phyloP scores from a whole-genome alignment of 1,139 yeast genomes.

The Tardiomyces digboiensis region DNA sequence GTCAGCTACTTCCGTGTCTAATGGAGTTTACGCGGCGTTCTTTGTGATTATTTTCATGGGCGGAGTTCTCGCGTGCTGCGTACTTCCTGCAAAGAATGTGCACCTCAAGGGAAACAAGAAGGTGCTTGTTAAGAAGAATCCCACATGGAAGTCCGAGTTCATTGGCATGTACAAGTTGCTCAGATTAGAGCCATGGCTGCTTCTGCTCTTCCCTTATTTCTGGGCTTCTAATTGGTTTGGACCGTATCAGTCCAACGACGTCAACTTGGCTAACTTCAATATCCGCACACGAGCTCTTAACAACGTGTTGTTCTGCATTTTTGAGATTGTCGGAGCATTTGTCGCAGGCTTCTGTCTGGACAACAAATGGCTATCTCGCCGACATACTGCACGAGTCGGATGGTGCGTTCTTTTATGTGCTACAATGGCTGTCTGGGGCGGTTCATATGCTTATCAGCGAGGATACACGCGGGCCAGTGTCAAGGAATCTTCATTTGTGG shows the following conservation, averaged over 20 bases:
- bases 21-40: constrained; percentile 51
- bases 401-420: constrained; percentile 30
- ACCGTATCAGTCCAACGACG: constrained; percentile 52
- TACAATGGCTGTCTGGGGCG: constrained; percentile 51
- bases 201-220: constrained; percentile 48
- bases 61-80: constrained; percentile 33
- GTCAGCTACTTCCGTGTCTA: constrained; percentile 32
- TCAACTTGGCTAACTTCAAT: constrained; percentile 47
- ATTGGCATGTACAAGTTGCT: constrained; percentile 33
- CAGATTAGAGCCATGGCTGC: constrained; percentile 36
- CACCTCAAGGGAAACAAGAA: constrained; percentile 44
- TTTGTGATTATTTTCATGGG: constrained; percentile 46
- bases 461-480: constrained; percentile 35
- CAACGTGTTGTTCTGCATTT: constrained; percentile 49
- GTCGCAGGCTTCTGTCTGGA: constrained; percentile 42
- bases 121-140: constrained; percentile 37
- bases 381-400: constrained; percentile 34
- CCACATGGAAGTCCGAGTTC: constrained; percentile 40
- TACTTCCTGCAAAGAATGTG: constrained; percentile 44
- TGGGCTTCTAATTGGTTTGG: constrained; percentile 58
- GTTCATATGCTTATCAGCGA: constrained; percentile 45
- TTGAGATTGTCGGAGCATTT: constrained; percentile 51
- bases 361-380: constrained; percentile 33
- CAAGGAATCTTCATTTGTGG: constrained; percentile 5
- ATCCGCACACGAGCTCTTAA: constrained; percentile 52